Base-by-base conservation (phyloP, 176 grass and related monocot species). In the Oryza brachyantha region DNA sequence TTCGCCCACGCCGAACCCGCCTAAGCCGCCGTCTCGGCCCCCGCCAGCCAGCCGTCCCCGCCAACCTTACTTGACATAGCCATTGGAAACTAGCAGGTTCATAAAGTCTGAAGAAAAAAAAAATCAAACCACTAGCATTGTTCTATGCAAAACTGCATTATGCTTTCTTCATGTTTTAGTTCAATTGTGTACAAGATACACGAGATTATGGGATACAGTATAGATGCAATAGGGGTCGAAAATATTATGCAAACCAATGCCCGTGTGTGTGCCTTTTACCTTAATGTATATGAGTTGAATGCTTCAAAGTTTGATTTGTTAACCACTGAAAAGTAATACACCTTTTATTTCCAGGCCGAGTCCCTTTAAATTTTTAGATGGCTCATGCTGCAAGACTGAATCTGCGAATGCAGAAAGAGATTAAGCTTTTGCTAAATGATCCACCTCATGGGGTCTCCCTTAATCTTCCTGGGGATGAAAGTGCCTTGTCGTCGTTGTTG, bases 361-460 rank as follows among this genome's bases (percentile, higher is more conserved):
- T 70, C 69, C 35, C 13, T 31, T 27, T 35, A 43, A 75, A 76
- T 46, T 13, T 41, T 60, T 77, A 75, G 55, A 91, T 97, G 95
- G 87, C 95, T 80, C 85, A 87, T 73, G 91, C 91, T 25, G 79
- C 79, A 60, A 86, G 95, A 76, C 64, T 97, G 48, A 90, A 82
- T 62, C 77, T 97, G 70, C 84, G 89, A 70, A 88, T 97, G 89
- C 94, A 94, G 79, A 97, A 97, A 83, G 95, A 94, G 85, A 81
- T 97, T 84, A 92, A 94, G 38, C 81, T 86, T 74, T 82, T 94
- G 34, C 55, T 79, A 31, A 64, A 86, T 71, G 95, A 97, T 83
- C 92, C 95, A 48, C 89, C 89, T 81, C 89, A 75, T 70, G 95
- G 95, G 67, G 85, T 92, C n/a, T 94, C 91, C 67, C 84, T 97